phyloP scores from a whole-genome alignment of 192 early-diverging fungal species.

The Lobulomyces angularis region DNA sequence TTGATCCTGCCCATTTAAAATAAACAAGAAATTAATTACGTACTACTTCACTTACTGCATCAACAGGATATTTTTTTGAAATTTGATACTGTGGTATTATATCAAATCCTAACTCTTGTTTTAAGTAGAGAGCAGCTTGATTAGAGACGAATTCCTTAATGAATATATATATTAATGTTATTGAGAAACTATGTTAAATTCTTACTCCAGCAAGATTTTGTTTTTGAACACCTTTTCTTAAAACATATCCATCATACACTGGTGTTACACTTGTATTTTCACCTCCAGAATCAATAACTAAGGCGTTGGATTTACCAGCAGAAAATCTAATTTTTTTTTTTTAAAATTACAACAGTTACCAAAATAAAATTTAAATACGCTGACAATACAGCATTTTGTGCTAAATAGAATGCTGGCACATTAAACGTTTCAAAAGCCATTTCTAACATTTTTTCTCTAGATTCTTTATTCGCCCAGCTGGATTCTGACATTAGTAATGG shows the following conservation, averaged over 20 bases:
- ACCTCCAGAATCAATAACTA: constrained; percentile 89
- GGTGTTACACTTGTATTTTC: constrained; percentile 78
- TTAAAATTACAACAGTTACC: constrained; percentile 1
- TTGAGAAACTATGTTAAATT: no score
- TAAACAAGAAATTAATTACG: no score
- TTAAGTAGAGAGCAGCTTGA: constrained; percentile 53
- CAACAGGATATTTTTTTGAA: constrained; percentile 58
- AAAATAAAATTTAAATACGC: constrained; percentile 41
- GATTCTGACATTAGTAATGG: constrained; percentile 84
- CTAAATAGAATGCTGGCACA: constrained; percentile 87
- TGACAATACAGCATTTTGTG: constrained; percentile 80
- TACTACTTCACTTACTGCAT: constrained; percentile 28
- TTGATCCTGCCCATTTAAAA: constrained; percentile 5
- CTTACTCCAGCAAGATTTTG: not conserved
- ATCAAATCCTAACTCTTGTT: constrained; percentile 30
- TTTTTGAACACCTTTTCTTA: constrained; percentile 61
- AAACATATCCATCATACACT: constrained; percentile 92
- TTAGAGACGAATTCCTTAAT: constrained; percentile 60
- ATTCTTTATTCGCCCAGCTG: constrained; percentile 76
- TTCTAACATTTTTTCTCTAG: constrained; percentile 77
- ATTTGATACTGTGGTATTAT: constrained; percentile 78
- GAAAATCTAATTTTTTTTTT: constrained; percentile 53
- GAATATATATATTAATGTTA: constrained; percentile 2
- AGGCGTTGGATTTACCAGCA: constrained; percentile 69
- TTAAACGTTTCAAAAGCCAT: constrained; percentile 90